These are phyloP conservation scores for Stenogyne calaminthoides DNA, from an alignment of 305 asterid genomes.

Conservation along the genomic window DNA sequence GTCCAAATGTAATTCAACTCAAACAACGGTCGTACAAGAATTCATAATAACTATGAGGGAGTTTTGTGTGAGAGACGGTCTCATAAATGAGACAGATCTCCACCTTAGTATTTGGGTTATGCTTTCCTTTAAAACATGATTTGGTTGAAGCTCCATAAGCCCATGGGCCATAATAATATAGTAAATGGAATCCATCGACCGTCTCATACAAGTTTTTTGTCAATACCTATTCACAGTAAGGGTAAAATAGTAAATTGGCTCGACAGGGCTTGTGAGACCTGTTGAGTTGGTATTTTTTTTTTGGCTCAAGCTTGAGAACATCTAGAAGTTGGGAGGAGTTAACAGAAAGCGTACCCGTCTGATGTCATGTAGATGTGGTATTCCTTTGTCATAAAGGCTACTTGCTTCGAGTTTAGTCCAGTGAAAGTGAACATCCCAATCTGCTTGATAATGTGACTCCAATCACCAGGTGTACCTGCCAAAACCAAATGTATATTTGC, in stretches of 20 bases:
- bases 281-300: neutral
- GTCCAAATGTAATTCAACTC: neutral
- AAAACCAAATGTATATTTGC: constrained; percentile 14
- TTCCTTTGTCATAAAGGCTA: constrained; percentile 86
- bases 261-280: neutral
- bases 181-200: no score
- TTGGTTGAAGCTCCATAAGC: no score
- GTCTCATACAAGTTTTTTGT: no score
- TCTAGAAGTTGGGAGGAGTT: neutral
- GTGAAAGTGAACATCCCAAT: constrained; percentile 99
- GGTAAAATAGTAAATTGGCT: neutral
- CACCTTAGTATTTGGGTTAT: no score
- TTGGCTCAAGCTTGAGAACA: neutral
- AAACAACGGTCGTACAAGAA: neutral
- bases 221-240: neutral
- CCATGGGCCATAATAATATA: no score
- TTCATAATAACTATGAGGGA: no score
- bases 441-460: constrained; percentile 99
- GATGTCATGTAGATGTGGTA: constrained; percentile 98
- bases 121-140: no score
- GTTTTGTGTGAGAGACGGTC: no score
- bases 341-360: constrained; percentile 66
- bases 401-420: constrained; percentile 82
- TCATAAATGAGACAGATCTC: no score
- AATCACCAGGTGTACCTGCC: constrained; percentile 98